A percentile compares a stretch with the other conserved stretches of the same genome.
Conservation (phyloP, 257 asterid genomes). For the Solanum medicagineum region DNA sequence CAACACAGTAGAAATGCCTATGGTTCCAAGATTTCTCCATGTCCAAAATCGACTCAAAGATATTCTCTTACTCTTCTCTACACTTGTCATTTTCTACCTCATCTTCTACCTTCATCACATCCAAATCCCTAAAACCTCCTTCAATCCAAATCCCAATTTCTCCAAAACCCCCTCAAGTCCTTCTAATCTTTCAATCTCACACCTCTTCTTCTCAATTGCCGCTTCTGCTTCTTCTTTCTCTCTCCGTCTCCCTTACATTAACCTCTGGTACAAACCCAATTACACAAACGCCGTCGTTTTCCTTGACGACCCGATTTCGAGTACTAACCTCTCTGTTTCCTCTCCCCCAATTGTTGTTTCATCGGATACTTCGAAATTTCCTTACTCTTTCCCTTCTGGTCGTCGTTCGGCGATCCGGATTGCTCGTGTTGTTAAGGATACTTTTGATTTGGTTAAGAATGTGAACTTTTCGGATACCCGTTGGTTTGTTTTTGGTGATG, state of each 20-base stretch:
- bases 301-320: conserved; percentile 30
- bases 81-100: conserved; percentile 32
- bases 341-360: conserved; percentile 42
- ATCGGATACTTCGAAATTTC: conserved; percentile 22
- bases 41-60: conserved; percentile 31
- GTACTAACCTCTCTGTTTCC: conserved; percentile 1
- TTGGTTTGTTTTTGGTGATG: conserved; percentile 79
- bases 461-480: conserved; percentile 16
- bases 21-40: conserved; percentile 11
- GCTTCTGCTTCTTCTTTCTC: conserved; percentile 48
- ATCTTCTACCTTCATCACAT: conserved; percentile 33
- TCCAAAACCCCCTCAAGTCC: not conserved
- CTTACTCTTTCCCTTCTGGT: conserved; percentile 23
- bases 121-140: conserved; percentile 2
- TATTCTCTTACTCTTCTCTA: conserved; percentile 38
- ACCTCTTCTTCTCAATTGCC: conserved; percentile 48
- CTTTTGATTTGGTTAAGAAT: conserved; percentile 19
- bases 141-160: conserved; percentile 14
- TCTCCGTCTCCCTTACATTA: conserved; percentile 43
- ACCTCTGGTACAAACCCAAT: conserved; percentile 57
- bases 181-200: conserved; percentile 22
- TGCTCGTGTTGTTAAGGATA: conserved; percentile 53
- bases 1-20: conserved; percentile 9
- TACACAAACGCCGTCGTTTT: conserved; percentile 49
- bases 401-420: conserved; percentile 47